Base-by-base conservation (phyloP, 2,329 filamentous ascomycete species). In the Mycosphaerella arachidis region DNA sequence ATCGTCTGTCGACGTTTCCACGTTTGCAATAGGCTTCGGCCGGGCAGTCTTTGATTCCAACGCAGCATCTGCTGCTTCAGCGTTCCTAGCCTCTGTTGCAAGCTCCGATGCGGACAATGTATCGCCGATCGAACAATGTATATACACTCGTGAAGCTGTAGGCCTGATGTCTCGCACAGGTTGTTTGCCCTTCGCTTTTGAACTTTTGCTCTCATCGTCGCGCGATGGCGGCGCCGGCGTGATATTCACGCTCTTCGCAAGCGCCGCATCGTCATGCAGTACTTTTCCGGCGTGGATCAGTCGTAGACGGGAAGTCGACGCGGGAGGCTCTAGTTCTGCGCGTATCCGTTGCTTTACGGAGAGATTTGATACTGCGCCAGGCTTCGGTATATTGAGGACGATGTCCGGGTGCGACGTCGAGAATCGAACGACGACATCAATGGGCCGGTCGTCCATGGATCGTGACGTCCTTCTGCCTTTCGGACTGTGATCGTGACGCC, bases 201-300 rank as follows among this genome's bases (percentile, higher is more conserved):
- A 69, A 66, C 74, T 72, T 62, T 73, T 70, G 35, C 63, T 59
- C 29, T 65, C 63, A 58, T 74, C 68, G 40, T 66, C 55, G 55
- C 71, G 70, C 13, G 72, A 70, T 54, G 69, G 79, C 65, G 64
- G 82, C 0, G 84, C 83, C 0, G 84, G 81, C 0, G 85, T 82
- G 1, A 88, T 77, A 61, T 84, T 86, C 51, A 97, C 80, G 1
- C 88, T 88, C 37, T 82, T 77, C 60, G 84, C 81, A 29, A 99
- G 81, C 6, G 89, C 82, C 9, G 84, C 82, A 37, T 80, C 77
- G 73, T 97, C 92, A 66, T 87, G 82, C 53, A 97, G 86, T 60
- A 96, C 88, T 71, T 90, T 92, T 63, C 94, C 94, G 54, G 90
- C 85, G 74, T 96, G 87, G 73, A 97, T 97, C 65, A 99, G 86